Conservation (phyloP, 2,329 filamentous ascomycete species). For the Talaromyces funiculosus region DNA sequence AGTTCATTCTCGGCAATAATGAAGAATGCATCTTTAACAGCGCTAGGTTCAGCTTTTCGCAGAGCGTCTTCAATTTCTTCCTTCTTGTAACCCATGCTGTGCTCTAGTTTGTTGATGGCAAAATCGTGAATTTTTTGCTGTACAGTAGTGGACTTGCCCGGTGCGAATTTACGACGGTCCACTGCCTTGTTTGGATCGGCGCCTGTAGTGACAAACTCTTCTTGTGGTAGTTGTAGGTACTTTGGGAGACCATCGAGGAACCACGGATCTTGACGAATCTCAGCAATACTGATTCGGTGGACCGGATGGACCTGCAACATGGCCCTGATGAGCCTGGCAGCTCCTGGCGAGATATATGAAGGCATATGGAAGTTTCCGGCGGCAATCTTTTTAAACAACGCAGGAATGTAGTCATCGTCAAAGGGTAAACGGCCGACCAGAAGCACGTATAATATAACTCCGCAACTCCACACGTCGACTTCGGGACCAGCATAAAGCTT, state of each 20-base stretch:
- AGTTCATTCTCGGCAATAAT: slow-evolving; percentile 97
- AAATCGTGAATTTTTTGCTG: slow-evolving; percentile 87
- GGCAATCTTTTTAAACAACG: slow-evolving; percentile 95
- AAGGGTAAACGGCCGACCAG: slow-evolving; percentile 73
- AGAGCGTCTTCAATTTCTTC: slow-evolving; percentile 93
- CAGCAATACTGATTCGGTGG: slow-evolving; percentile 85
- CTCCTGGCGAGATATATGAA: slow-evolving; percentile 80
- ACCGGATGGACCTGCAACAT: slow-evolving; percentile 96
- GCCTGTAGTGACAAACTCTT: slow-evolving; percentile 92
- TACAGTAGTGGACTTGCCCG: slow-evolving; percentile 68
- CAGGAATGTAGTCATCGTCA: slow-evolving; percentile 97
- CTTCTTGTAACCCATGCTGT: slow-evolving; percentile 95
- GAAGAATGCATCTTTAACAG: slow-evolving; percentile 97
- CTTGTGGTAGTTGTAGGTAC: slow-evolving; percentile 79
- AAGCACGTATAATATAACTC: slow-evolving; percentile 61
- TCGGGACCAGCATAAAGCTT: slow-evolving; percentile 97
- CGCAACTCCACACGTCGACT: slow-evolving; percentile 78
- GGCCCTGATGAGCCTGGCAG: slow-evolving; percentile 67
- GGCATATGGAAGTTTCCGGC: slow-evolving; percentile 90
- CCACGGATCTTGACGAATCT: slow-evolving; percentile 91
- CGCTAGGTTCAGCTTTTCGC: slow-evolving; percentile 85
- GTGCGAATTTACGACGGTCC: slow-evolving; percentile 72
- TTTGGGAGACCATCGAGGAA: slow-evolving; percentile 80
- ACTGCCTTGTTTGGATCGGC: slow-evolving; percentile 90
- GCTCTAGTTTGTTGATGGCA: slow-evolving; percentile 91